These are phyloP conservation scores for Plectosphaerella plurivora DNA, from an alignment of 2,329 filamentous ascomycete species.

Conservation along the genomic window DNA sequence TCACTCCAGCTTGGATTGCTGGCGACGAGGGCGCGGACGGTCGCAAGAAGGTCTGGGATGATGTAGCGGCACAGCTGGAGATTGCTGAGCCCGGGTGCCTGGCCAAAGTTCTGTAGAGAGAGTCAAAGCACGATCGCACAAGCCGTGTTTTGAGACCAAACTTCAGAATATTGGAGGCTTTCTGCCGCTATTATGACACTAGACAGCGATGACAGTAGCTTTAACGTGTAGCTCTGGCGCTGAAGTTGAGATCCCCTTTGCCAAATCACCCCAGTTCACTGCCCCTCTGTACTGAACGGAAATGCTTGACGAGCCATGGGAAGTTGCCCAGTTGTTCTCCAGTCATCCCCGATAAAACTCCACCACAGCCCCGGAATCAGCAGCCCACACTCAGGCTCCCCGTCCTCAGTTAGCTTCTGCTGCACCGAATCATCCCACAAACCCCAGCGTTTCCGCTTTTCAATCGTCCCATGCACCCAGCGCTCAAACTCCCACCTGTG, in stretches of 20 bases:
- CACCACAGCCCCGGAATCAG: not conserved
- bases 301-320: too few relatives aligned
- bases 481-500: not conserved
- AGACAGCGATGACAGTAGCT: too few relatives aligned
- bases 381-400: not conserved
- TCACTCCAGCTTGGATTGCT: conserved; percentile 15
- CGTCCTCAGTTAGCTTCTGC: not conserved
- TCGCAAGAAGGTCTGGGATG: conserved; percentile 22
- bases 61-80: conserved; percentile 20
- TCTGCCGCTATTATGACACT: too few relatives aligned
- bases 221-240: too few relatives aligned
- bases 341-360: not conserved
- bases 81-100: conserved; percentile 20
- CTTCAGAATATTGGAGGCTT: too few relatives aligned
- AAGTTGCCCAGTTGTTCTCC: not conserved
- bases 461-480: not conserved
- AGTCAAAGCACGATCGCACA: too few relatives aligned
- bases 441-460: not conserved
- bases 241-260: too few relatives aligned
- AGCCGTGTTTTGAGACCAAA: too few relatives aligned
- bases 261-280: too few relatives aligned
- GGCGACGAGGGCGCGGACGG: conserved; percentile 11
- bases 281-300: too few relatives aligned
- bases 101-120: not conserved
- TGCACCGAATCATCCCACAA: not conserved